phyloP scores from a whole-genome alignment of 2,329 filamentous ascomycete species.

The Xenoacremonium recifei region DNA sequence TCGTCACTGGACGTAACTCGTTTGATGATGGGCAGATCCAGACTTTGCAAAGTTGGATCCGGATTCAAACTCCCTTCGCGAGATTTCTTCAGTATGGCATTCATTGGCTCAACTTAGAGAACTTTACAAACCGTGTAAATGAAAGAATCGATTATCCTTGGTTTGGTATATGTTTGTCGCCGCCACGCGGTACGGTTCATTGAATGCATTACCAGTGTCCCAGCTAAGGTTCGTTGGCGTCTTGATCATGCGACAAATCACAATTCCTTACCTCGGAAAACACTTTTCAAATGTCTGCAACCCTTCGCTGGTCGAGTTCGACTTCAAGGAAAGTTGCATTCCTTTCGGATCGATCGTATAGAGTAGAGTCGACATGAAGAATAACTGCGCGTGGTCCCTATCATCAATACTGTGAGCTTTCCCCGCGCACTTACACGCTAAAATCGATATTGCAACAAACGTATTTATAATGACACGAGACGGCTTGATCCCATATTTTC shows the following conservation, averaged over 20 bases:
- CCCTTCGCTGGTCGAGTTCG: too few species aligned
- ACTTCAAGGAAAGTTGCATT: background rate
- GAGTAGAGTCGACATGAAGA: slow-evolving; percentile 6
- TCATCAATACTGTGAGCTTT: background rate
- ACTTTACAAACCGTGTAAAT: background rate
- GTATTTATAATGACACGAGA: slow-evolving; percentile 45
- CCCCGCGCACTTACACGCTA: too few species aligned
- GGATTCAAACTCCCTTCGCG: background rate
- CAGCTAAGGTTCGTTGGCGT: too few species aligned
- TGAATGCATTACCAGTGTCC: background rate
- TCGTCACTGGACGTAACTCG: too few species aligned
- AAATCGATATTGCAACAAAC: slow-evolving; percentile 17
- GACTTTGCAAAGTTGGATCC: background rate
- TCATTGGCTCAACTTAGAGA: too few species aligned
- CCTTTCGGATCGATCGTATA: slow-evolving; percentile 1
- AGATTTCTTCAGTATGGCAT: too few species aligned
- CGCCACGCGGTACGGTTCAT: background rate
- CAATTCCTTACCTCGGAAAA: too few species aligned
- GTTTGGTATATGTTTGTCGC: background rate
- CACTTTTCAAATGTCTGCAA: too few species aligned
- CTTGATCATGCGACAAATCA: too few species aligned
- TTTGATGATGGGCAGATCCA: background rate
- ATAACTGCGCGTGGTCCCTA: slow-evolving; percentile 5
- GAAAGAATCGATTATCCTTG: background rate
- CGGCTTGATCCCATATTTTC: slow-evolving; percentile 42